Percentiles rank a stretch among this genome's conserved stretches.
These are phyloP conservation scores for Coemansia sp. DNA, from an alignment of 192 early-diverging fungal genomes.

Conservation along the genomic window DNA sequence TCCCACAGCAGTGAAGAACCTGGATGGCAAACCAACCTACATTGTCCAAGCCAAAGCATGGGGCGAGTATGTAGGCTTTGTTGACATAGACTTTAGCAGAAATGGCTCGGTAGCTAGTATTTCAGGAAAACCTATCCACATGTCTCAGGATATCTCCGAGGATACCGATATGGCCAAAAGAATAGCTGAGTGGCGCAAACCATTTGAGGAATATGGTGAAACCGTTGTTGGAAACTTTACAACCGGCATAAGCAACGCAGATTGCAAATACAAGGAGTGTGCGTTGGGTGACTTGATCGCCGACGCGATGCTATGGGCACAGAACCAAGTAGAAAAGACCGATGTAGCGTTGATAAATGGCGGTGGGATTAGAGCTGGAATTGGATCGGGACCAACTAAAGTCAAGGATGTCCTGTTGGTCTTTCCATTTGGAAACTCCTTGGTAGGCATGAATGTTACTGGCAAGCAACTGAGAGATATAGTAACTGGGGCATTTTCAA, in stretches of 20 bases:
- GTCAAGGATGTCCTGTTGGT: constrained; percentile 55
- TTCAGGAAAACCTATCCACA: constrained; percentile 56
- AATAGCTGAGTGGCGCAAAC: constrained; percentile 53
- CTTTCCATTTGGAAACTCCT: constrained; percentile 59
- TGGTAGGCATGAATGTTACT: constrained; percentile 49
- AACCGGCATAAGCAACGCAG: constrained; percentile 31
- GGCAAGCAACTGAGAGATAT: constrained; percentile 54
- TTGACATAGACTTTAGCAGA: constrained; percentile 56
- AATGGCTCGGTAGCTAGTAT: constrained; percentile 51
- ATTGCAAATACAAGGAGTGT: constrained; percentile 57
- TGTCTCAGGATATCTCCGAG: constrained; percentile 53
- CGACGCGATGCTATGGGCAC: constrained; percentile 57
- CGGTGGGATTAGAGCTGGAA: constrained; percentile 61
- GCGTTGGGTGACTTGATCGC: constrained; percentile 59
- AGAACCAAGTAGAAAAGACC: constrained; percentile 12
- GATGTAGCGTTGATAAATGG: constrained; percentile 59
- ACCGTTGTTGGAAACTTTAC: constrained; percentile 48
- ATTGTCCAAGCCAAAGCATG: constrained; percentile 67
- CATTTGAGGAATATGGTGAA: constrained; percentile 54
- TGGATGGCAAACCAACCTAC: constrained; percentile 57
- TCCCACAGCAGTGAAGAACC: constrained; percentile 60
- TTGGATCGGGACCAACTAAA: constrained; percentile 52
- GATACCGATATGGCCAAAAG: constrained; percentile 41
- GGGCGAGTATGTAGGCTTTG: constrained; percentile 60
- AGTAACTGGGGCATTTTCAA: constrained; percentile 52